Conservation (phyloP, 495 filamentous ascomycete genomes). For the Xylaria venustula region DNA sequence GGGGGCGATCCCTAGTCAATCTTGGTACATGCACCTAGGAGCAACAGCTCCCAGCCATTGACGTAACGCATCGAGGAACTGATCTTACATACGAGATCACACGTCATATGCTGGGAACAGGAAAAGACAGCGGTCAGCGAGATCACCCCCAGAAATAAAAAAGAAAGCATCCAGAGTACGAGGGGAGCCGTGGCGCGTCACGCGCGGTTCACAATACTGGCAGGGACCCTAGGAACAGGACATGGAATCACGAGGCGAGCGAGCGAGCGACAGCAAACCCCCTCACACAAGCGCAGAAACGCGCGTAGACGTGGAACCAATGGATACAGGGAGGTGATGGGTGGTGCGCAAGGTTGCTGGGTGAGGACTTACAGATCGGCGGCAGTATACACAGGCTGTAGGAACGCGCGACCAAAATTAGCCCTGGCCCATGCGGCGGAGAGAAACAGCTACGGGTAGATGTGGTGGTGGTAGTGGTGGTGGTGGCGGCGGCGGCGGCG, state of each 20-base stretch:
- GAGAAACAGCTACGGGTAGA: slow-evolving; percentile 11
- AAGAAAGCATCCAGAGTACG: background rate
- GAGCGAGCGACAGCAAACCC: slow-evolving; percentile 13
- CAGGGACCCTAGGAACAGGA: slow-evolving; percentile 12
- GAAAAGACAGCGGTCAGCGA: slow-evolving; percentile 32
- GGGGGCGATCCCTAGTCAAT: slow-evolving; percentile 35
- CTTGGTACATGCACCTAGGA: slow-evolving; percentile 29
- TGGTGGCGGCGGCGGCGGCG: slow-evolving; percentile 24
- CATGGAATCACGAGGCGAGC: slow-evolving; percentile 19
- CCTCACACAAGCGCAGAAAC: slow-evolving; percentile 26
- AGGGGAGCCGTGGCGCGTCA: slow-evolving; percentile 9
- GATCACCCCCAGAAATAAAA: background rate
- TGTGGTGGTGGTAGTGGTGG: no score
- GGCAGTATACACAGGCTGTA: slow-evolving; percentile 97
- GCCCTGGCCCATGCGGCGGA: slow-evolving; percentile 26
- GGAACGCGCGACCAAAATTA: slow-evolving; percentile 48
- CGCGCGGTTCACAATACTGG: slow-evolving; percentile 2
- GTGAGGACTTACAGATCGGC: slow-evolving; percentile 85
- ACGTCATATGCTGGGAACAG: slow-evolving; percentile 93
- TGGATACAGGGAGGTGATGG: slow-evolving; percentile 18
- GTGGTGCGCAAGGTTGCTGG: slow-evolving; percentile 28
- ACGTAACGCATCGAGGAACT: slow-evolving; percentile 40
- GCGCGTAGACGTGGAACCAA: slow-evolving; percentile 34
- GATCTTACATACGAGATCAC: slow-evolving; percentile 87
- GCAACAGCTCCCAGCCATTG: slow-evolving; percentile 36